A percentile compares a stretch with the other conserved stretches of the same genome.
Conservation (phyloP, 768 basidiomycete genomes). For the Suillus fuscotomentosus region DNA sequence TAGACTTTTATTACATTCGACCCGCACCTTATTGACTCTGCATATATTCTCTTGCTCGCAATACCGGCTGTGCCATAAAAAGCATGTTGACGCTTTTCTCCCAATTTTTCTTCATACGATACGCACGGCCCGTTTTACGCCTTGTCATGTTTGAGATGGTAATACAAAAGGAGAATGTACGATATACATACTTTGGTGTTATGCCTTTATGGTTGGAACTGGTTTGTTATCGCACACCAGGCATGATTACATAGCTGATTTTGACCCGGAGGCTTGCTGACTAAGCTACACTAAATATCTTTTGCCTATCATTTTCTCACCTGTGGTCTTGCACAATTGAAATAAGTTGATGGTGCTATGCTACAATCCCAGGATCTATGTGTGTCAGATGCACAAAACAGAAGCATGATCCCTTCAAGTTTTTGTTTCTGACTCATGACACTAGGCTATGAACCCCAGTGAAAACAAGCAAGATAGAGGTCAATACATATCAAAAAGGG, state of each 20-base stretch:
- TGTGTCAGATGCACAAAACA: too few species aligned
- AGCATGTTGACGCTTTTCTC: background rate
- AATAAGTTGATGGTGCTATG: too few species aligned
- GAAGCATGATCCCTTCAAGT: too few species aligned
- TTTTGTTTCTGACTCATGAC: too few species aligned
- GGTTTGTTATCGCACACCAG: background rate
- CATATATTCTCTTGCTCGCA: slow-evolving; percentile 10
- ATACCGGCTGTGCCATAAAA: slow-evolving; percentile 1
- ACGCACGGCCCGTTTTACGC: slow-evolving; percentile 11
- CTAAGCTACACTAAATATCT: too few species aligned
- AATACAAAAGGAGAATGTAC: background rate
- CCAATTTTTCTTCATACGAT: slow-evolving; percentile 11
- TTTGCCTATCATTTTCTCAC: too few species aligned
- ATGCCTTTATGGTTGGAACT: background rate
- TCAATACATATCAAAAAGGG: background rate
- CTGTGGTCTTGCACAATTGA: too few species aligned
- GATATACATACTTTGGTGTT: background rate
- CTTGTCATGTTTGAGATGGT: slow-evolving; percentile 10
- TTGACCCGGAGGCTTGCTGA: too few species aligned
- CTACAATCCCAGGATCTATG: too few species aligned
- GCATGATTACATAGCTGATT: too few species aligned
- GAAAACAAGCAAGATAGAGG: background rate
- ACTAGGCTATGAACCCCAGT: background rate
- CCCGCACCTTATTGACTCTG: slow-evolving; percentile 2
- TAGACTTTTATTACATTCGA: background rate